Conservation (phyloP, 768 basidiomycete genomes). For the Boletus rufocinnamomeus region DNA sequence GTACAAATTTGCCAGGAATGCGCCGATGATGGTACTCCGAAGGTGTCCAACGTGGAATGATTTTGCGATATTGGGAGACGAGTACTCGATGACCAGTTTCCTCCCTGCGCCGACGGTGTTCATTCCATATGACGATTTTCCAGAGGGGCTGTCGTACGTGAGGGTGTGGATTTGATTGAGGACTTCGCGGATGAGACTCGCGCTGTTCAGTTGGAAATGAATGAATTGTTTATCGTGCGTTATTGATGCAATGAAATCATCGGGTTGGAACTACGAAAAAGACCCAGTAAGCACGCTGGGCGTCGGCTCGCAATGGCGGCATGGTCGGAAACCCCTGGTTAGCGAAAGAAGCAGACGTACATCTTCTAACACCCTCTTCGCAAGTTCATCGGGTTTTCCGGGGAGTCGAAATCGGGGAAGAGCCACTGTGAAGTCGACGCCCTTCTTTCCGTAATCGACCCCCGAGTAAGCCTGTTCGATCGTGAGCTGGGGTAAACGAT, state of each 20-base stretch:
- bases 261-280: conserved; percentile 70
- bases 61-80: conserved; percentile 97
- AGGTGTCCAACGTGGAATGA: conserved; percentile 98
- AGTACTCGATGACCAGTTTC: conserved; percentile 87
- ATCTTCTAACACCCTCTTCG: conserved; percentile 67
- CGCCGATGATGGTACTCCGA: conserved; percentile 98
- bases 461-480: conserved; percentile 81
- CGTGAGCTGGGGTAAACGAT: conserved; percentile 62
- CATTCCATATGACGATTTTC: conserved; percentile 75
- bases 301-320: too few species aligned
- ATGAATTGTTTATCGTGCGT: conserved; percentile 78
- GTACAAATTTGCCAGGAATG: conserved; percentile 89
- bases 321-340: background rate
- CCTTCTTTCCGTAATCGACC: conserved; percentile 90
- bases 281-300: background rate
- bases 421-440: conserved; percentile 90
- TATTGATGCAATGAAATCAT: conserved; percentile 74
- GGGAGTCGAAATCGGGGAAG: conserved; percentile 88
- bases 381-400: conserved; percentile 79
- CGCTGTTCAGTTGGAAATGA: conserved; percentile 71
- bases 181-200: conserved; percentile 62
- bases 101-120: conserved; percentile 80
- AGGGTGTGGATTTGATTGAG: conserved; percentile 74
- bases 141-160: conserved; percentile 61
- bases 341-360: conserved; percentile 43